Evolutionary conservation across 2,329 filamentous ascomycete species (phyloP), one percentile per base, ranked within the genome.

Genomic region (Fusarium secorum): DNA sequence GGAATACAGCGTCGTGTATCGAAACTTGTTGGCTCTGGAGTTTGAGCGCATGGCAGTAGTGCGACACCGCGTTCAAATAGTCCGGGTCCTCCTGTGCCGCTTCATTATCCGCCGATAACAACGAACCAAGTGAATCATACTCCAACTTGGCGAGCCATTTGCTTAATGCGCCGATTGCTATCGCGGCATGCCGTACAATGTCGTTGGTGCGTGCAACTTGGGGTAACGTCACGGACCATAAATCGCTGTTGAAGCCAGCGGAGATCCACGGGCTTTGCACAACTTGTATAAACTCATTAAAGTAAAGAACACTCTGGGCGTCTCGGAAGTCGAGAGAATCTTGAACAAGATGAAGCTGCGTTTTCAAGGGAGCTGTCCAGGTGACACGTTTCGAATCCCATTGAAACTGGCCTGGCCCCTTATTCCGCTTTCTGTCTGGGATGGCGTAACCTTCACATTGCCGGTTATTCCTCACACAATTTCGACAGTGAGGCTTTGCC

Each of bases 1-100:
- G 59, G 11, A 81, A 78, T 0, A 80, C 54, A 0, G 78, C 71
- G 24, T 78, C 76, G 7, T 75, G 78, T 7, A 79, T 35, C 3
- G 78, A 78, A 32, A 65, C 49, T 0, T 71, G 68, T 9, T 76
- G 64, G 18, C 70, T 76, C n/a, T 77, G 74, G 13, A 79, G 52
- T 46, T 75, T 80, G 11, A 83, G 62, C 1, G 80, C 77, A 7
- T 74, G 68, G 24, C 81, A 79, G 53, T 82, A 81, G 55, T 81
- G 78, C 5, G 74, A 69, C 8, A 83, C 65, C 0, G 81, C 81
- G 3, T 76, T 72, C 33, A 77, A 71, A 67, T 82, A 81, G 15
- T 76, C 65, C 4, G 33, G 15, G 4, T 74, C 69, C 1, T 39
- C 32, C 35, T 41, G 35, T 1, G 30, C 26, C 2, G 39, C 9